These are phyloP conservation scores for Myxozyma nipponensis DNA, from an alignment of 805 yeast species.

Conservation along the genomic window DNA sequence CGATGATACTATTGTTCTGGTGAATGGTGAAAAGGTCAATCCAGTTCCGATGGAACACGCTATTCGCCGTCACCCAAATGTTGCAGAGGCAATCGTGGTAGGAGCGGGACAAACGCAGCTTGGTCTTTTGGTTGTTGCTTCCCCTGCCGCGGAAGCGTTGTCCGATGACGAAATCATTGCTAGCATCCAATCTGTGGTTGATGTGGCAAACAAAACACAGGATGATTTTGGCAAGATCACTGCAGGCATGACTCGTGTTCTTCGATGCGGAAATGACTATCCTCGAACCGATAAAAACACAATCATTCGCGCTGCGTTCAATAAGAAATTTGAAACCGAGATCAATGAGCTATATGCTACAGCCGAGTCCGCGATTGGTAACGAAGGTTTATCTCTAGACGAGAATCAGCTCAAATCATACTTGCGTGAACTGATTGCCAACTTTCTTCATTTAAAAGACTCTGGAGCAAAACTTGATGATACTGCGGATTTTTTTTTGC, in stretches of 20 bases:
- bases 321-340: constrained; percentile 15
- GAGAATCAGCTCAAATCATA: too few species aligned
- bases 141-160: background rate
- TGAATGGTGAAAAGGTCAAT: constrained; percentile 22
- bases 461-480: constrained; percentile 4
- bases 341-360: constrained; percentile 11
- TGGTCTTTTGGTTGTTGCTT: constrained; percentile 13
- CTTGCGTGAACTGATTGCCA: constrained; percentile 4
- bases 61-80: constrained; percentile 10
- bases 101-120: constrained; percentile 17
- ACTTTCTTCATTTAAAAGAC: constrained; percentile 5
- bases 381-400: too few species aligned
- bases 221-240: constrained; percentile 16
- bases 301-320: constrained; percentile 20
- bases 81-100: constrained; percentile 19
- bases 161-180: constrained; percentile 10
- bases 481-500: constrained; percentile 13
- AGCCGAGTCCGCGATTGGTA: too few species aligned
- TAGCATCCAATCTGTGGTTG: constrained; percentile 15
- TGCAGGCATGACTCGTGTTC: constrained; percentile 9
- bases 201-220: constrained; percentile 10
- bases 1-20: constrained; percentile 19
- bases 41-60: constrained; percentile 22
- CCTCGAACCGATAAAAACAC: constrained; percentile 25
- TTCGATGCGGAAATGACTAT: constrained; percentile 14